A percentile compares a stretch with the other conserved stretches of the same genome.
phyloP scores from a whole-genome alignment of 2,329 filamentous ascomycete genomes.

The Metarhizium robertsii region DNA sequence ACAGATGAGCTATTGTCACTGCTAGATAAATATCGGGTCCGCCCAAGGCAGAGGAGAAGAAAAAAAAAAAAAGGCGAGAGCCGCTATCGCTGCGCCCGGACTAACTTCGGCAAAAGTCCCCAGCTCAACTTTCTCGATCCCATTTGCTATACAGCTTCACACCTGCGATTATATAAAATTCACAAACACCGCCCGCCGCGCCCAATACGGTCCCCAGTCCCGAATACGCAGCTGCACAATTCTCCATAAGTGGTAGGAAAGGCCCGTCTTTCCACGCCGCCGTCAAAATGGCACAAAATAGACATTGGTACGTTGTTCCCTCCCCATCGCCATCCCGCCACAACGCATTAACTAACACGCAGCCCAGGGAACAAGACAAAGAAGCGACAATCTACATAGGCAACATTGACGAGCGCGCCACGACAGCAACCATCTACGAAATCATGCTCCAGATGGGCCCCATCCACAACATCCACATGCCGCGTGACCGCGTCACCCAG shows the following conservation, averaged over 20 bases:
- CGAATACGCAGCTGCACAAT: neutral
- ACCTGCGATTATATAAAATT: too few relatives aligned
- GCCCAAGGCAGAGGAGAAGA: too few relatives aligned
- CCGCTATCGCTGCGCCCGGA: conserved; percentile 10
- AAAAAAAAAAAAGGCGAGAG: neutral
- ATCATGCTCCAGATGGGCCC: conserved; percentile 96
- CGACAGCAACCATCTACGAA: conserved; percentile 87
- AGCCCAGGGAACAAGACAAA: conserved; percentile 86
- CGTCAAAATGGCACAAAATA: conserved; percentile 53
- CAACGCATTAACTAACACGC: neutral
- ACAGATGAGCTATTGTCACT: neutral
- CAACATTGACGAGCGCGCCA: conserved; percentile 94
- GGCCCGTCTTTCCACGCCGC: neutral
- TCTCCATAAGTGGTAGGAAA: neutral
- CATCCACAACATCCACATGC: conserved; percentile 95
- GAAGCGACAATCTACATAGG: conserved; percentile 97
- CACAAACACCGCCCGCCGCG: too few relatives aligned
- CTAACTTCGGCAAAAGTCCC: conserved; percentile 20
- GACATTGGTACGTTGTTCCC: conserved; percentile 56
- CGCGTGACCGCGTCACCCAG: conserved; percentile 95
- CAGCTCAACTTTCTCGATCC: conserved; percentile 3
- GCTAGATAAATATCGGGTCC: neutral
- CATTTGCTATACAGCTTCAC: neutral
- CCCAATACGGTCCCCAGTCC: neutral
- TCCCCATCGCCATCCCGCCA: neutral